A percentile compares a stretch with the other conserved stretches of the same genome.
Evolutionary conservation across 345 rosid species (phyloP).

Genomic region (Stellera chamaejasme): DNA sequence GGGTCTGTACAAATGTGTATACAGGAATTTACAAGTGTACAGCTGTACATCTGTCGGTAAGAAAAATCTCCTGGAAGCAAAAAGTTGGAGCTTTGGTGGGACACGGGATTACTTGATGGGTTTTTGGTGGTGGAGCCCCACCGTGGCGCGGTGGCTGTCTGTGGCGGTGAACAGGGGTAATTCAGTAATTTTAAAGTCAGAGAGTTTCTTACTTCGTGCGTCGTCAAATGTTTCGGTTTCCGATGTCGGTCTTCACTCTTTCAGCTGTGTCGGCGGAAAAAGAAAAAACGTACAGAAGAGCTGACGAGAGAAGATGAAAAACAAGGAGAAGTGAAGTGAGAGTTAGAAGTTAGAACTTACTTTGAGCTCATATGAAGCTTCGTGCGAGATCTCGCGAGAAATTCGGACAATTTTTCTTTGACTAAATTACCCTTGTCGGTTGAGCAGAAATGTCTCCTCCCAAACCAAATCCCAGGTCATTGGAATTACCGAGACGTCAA

Average conservation of each 20-base stretch:
- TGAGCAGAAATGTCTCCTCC: not conserved
- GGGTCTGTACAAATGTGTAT: not conserved
- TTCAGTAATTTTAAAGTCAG: constrained; percentile 4
- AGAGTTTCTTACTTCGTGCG: too few relatives aligned
- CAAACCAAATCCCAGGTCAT: too few relatives aligned
- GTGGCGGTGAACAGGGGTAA: constrained; percentile 9
- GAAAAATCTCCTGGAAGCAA: not conserved
- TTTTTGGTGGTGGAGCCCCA: constrained; percentile 8
- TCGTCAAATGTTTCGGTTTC: too few relatives aligned
- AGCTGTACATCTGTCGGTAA: not conserved
- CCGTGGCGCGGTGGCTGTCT: constrained; percentile 10
- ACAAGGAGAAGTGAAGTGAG: too few relatives aligned
- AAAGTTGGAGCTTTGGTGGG: constrained; percentile 2
- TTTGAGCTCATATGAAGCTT: too few relatives aligned
- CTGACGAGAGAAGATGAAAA: too few relatives aligned
- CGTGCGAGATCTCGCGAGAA: not conserved
- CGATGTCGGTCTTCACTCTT: too few relatives aligned
- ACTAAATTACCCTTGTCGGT: not conserved
- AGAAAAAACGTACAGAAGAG: too few relatives aligned
- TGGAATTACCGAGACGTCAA: too few relatives aligned
- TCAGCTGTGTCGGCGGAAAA: too few relatives aligned
- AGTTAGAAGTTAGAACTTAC: too few relatives aligned
- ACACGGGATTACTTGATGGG: not conserved
- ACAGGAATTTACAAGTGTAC: not conserved
- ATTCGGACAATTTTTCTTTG: not conserved